These are phyloP conservation scores for Halteria grandinella DNA, from an alignment of 73 alveolate species.

Conservation along the genomic window DNA sequence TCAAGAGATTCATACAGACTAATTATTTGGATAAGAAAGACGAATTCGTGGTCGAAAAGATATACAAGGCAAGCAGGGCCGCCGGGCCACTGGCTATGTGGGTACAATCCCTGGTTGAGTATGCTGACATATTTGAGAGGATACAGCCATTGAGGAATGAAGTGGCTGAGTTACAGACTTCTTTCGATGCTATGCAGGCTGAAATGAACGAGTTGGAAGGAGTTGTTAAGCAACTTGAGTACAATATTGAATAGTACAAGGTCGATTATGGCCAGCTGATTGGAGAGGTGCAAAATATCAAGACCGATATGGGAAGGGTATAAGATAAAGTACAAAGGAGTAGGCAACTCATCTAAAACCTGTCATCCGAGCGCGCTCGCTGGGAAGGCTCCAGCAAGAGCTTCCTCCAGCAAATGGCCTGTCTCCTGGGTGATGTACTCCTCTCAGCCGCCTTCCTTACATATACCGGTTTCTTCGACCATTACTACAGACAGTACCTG, in stretches of 20 bases:
- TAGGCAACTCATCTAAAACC: constrained; percentile 84
- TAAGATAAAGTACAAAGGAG: constrained; percentile 95
- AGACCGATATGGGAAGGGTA: constrained; percentile 84
- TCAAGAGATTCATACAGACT: constrained; percentile 56
- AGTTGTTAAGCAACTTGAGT: constrained; percentile 78
- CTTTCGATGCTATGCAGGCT: constrained; percentile 75
- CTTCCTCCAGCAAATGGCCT: constrained; percentile 92
- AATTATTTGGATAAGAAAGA: constrained; percentile 73
- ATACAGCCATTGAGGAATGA: constrained; percentile 96
- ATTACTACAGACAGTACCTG: constrained; percentile 84
- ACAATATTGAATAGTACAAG: constrained; percentile 84
- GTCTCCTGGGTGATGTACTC: constrained; percentile 93
- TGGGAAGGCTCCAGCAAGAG: constrained; percentile 95
- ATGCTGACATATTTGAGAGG: constrained; percentile 91
- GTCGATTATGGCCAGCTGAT: constrained; percentile 91
- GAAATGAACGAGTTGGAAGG: constrained; percentile 66
- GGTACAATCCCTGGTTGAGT: constrained; percentile 95
- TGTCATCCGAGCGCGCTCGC: constrained; percentile 94
- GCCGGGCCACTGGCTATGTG: constrained; percentile 99
- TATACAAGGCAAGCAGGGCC: constrained; percentile 91
- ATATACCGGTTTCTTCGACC: constrained; percentile 99
- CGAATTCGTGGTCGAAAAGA: constrained; percentile 92
- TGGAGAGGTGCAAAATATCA: constrained; percentile 83
- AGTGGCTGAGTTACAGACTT: constrained; percentile 72
- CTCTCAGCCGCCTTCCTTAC: constrained; percentile 96